phyloP scores from a whole-genome alignment of 441 rosid genomes.

The Corymbia citriodora region DNA sequence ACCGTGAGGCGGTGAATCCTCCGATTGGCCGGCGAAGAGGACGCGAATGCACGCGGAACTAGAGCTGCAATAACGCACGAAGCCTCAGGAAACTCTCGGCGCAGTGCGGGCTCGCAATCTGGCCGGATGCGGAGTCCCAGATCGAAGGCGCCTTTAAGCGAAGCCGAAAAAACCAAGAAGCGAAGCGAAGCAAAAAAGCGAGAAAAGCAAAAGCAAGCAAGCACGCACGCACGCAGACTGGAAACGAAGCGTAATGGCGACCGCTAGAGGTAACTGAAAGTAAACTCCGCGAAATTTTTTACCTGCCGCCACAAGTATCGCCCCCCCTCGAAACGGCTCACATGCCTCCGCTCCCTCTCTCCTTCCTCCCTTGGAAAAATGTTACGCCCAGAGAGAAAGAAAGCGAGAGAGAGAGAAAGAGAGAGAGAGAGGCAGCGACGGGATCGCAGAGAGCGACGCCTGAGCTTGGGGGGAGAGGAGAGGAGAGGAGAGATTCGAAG shows the following conservation, averaged over 20 bases:
- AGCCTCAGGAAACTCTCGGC: neutral
- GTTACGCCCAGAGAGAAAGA: neutral
- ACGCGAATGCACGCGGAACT: neutral
- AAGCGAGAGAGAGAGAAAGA: neutral
- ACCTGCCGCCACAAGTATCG: neutral
- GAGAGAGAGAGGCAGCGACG: neutral
- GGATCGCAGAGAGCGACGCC: neutral
- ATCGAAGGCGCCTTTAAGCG: neutral
- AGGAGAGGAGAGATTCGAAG: neutral
- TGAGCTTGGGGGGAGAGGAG: neutral
- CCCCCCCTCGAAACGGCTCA: neutral
- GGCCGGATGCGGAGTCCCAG: neutral
- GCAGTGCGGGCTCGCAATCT: neutral
- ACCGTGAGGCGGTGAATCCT: neutral
- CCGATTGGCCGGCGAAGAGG: neutral
- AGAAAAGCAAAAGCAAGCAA: neutral
- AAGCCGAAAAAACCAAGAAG: neutral
- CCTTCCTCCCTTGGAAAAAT: neutral
- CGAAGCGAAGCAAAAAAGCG: neutral
- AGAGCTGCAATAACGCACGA: neutral
- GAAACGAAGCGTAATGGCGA: neutral
- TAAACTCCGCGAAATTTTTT: neutral
- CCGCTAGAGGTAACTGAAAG: neutral
- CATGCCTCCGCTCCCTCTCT: neutral
- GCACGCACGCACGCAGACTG: neutral